A percentile compares a stretch with the other conserved stretches of the same genome.
phyloP scores from a whole-genome alignment of 169 alveolate species.

The Eimeria tenella region DNA sequence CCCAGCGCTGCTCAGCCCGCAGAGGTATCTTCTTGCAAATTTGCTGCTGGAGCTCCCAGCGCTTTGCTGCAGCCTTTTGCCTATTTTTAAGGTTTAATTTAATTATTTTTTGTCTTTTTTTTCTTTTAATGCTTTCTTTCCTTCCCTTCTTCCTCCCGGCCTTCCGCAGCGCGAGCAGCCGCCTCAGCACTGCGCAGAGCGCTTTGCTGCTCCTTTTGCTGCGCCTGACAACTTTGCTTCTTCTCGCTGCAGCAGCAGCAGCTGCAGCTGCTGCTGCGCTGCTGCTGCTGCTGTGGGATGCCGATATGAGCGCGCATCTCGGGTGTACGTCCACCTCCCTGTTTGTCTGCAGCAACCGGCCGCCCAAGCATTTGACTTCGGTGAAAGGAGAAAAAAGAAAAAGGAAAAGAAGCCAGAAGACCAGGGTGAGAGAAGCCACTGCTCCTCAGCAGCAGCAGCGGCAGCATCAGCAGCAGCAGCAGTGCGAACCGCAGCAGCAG shows the following conservation, averaged over 20 bases:
- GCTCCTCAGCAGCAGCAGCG: neutral
- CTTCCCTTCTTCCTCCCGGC: neutral
- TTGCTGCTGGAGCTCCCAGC: neutral
- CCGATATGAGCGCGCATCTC: too few relatives aligned
- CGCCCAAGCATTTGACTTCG: slow-evolving; percentile 71
- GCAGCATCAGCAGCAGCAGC: neutral
- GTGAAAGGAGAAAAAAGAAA: slow-evolving; percentile 67
- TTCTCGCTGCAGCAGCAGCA: neutral
- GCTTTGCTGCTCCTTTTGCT: neutral
- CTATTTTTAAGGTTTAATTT: neutral
- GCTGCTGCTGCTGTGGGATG: too few relatives aligned
- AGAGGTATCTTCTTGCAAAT: neutral
- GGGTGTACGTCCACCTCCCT: neutral
- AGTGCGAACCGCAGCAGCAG: neutral
- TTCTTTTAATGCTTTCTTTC: neutral
- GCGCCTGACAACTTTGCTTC: too few relatives aligned
- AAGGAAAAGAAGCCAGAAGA: slow-evolving; percentile 66
- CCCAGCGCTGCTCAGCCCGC: neutral
- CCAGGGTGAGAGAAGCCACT: slow-evolving; percentile 1
- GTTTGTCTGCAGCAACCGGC: slow-evolving; percentile 1
- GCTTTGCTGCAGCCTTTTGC: neutral
- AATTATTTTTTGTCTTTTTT: neutral
- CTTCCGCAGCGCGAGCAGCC: neutral
- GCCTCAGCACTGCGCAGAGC: neutral
- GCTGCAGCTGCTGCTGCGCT: neutral